Conservation (phyloP, 1,284 basidiomycete genomes). For the Xerocomus nothofagi region DNA sequence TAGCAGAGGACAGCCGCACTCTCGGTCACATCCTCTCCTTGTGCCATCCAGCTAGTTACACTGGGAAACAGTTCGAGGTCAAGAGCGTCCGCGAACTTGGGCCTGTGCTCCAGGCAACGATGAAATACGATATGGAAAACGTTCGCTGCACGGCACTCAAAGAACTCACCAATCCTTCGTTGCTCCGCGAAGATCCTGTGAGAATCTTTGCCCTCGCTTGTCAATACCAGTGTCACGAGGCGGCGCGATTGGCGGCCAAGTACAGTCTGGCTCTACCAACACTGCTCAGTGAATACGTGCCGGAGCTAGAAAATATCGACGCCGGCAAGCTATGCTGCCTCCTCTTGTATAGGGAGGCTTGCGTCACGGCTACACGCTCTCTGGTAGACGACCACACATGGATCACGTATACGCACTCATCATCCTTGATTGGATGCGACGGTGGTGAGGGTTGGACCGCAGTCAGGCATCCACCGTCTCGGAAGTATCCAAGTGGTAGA, state of each 20-base stretch:
- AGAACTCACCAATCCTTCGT: neutral
- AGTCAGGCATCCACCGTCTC: slow-evolving; percentile 2
- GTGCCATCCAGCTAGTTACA: slow-evolving; percentile 26
- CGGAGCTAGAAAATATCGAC: slow-evolving; percentile 19
- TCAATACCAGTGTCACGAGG: slow-evolving; percentile 2
- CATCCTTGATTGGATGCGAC: slow-evolving; percentile 4
- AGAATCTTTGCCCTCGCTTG: slow-evolving; percentile 22
- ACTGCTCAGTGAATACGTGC: neutral
- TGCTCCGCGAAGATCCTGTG: slow-evolving; percentile 16
- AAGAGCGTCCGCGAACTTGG: slow-evolving; percentile 1
- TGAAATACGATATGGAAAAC: slow-evolving; percentile 27
- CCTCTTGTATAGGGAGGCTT: slow-evolving; percentile 15
- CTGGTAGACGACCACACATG: slow-evolving; percentile 8
- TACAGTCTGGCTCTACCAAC: slow-evolving; percentile 7
- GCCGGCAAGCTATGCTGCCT: slow-evolving; percentile 10
- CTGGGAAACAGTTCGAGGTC: neutral
- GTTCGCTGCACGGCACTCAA: neutral
- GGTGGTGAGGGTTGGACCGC: neutral
- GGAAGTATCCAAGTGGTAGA: slow-evolving; percentile 1
- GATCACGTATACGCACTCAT: neutral
- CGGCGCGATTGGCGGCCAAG: slow-evolving; percentile 13
- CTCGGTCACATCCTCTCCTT: slow-evolving; percentile 30
- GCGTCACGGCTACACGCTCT: neutral
- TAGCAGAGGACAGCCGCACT: slow-evolving; percentile 31
- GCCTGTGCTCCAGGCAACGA: slow-evolving; percentile 9